phyloP scores from a whole-genome alignment of 2,329 filamentous ascomycete species.

The Cladosporium sp. region DNA sequence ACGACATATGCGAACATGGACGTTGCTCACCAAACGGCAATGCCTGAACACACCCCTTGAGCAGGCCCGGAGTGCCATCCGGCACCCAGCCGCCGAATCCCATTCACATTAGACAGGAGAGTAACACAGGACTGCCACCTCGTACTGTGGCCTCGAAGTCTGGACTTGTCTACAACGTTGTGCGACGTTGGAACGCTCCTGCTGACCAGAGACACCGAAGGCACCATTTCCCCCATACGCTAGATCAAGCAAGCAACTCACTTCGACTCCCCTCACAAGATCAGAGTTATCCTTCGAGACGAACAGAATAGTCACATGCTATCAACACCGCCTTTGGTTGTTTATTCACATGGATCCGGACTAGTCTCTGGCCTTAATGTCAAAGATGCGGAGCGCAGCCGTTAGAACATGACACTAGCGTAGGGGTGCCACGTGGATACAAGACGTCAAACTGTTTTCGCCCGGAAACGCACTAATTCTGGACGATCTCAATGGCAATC shows the following conservation, averaged over 20 bases:
- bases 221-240: background rate
- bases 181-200: background rate
- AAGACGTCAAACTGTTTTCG: slow-evolving; percentile 6
- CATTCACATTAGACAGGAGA: background rate
- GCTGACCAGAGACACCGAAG: background rate
- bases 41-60: background rate
- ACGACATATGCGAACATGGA: background rate
- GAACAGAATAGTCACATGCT: background rate
- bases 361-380: background rate
- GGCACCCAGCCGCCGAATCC: background rate
- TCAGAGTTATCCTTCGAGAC: background rate
- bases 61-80: background rate
- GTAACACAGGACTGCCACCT: background rate
- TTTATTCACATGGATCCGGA: background rate
- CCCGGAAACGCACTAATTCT: background rate
- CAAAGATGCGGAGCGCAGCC: background rate
- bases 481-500: slow-evolving; percentile 5
- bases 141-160: background rate
- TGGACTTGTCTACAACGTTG: background rate
- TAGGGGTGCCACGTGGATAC: slow-evolving; percentile 9
- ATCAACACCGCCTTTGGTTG: background rate
- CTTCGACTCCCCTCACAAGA: background rate
- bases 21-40: background rate
- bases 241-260: background rate
- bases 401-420: slow-evolving; percentile 11